Base-by-base conservation (phyloP, 2,329 filamentous ascomycete species). In the Xylariaceae sp. region DNA sequence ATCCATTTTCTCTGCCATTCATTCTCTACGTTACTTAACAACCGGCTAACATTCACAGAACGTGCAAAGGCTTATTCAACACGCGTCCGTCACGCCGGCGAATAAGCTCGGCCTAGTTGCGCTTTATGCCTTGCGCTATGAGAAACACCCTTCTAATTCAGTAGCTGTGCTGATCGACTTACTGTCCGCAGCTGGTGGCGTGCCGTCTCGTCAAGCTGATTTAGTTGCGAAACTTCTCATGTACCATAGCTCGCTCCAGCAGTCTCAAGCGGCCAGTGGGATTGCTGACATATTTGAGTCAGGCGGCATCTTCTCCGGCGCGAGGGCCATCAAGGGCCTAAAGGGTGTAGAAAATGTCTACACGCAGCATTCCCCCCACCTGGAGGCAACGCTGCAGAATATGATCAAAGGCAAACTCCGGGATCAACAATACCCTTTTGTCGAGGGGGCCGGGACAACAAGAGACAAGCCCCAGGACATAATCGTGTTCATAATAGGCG, bases 341-440 rank as follows among this genome's bases (percentile, higher is more conserved):
- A 96, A 97, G 68, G 94, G 94, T 1, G 94, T 99, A 1, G 95
- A 99, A 70, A 99, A 99, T 65, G 94, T 99, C 31, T 99, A 99
- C 70, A 99, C 94, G 0, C 95, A 99, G 70, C 94, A 99, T 71
- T 95, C 90, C 4, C 91, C 95, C 0, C 80, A 90, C 27, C 73
- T 99, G 12, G 91, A 96, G 70, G 81, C 82, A 29, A 97, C 91
- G 0, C 74, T 99, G 19, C 92, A 96, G 68, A 92, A 92, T 64
- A 76, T 99, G 50, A 91, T 97, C 74, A 96, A 96, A 68, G 95
- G 94, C 0, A 84, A 88, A 32, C 73, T 99, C 55, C 87, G 85
- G 65, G 89, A 95, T 65, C 83, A 91, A 61, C 84, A 94, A 59
- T 97, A 95, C 67, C 95, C 94, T 0, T 99, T 97, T 67, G 82